Percentiles rank a stretch among this genome's conserved stretches.
These are phyloP conservation scores for Thuja plicata DNA, from an alignment of 83 land plant genomes.

Conservation along the genomic window DNA sequence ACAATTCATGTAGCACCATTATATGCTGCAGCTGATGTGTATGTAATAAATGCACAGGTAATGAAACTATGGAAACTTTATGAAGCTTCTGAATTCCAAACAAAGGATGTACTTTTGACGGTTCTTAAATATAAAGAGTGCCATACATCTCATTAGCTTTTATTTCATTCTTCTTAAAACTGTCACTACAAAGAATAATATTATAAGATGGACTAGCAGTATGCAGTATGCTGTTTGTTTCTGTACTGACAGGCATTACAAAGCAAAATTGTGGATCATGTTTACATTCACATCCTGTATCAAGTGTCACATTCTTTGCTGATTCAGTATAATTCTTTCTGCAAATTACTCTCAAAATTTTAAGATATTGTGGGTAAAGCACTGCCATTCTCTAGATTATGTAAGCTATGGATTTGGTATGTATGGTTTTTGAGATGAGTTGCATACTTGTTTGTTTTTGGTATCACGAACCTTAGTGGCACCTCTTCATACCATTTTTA, in stretches of 20 bases:
- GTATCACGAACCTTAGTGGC: too few species aligned
- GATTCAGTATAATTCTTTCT: too few species aligned
- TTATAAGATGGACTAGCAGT: neutral
- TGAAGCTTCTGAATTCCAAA: neutral
- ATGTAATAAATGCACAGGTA: conserved; percentile 97
- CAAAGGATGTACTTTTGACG: neutral
- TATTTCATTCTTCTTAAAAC: neutral
- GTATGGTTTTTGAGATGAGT: too few species aligned
- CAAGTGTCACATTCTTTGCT: too few species aligned
- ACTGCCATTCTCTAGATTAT: too few species aligned
- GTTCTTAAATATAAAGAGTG: neutral
- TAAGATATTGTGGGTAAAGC: too few species aligned
- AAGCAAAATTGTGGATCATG: neutral
- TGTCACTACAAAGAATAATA: neutral
- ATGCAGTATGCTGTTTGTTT: neutral
- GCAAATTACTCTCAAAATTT: too few species aligned
- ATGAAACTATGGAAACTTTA: neutral
- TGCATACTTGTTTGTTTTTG: too few species aligned
- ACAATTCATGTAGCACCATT: conserved; percentile 93
- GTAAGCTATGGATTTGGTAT: too few species aligned
- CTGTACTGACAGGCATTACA: neutral
- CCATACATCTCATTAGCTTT: conserved; percentile 1
- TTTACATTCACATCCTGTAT: too few species aligned
- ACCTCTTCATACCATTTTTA: too few species aligned
- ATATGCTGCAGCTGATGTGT: conserved; percentile 96